Conservation (phyloP, 805 yeast species). For the Candida orba region DNA sequence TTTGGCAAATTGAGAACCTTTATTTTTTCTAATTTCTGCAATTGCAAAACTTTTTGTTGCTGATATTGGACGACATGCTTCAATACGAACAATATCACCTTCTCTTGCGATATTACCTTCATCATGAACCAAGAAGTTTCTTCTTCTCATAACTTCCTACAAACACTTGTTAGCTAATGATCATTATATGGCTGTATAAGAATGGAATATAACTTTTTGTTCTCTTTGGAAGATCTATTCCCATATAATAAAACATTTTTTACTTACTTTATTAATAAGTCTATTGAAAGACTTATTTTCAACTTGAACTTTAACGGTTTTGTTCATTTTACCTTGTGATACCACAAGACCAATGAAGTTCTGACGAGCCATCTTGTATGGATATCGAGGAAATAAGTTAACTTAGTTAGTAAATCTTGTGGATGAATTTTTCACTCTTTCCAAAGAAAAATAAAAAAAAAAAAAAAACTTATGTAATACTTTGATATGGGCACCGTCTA, state of each 20-base stretch:
- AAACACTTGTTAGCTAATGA: not conserved
- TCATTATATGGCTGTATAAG: not conserved
- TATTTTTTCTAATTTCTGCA: slow-evolving; percentile 81
- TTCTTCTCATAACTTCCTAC: slow-evolving; percentile 62
- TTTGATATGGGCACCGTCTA: too few relatives aligned
- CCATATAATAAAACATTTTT: not conserved
- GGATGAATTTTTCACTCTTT: not conserved
- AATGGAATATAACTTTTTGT: too few relatives aligned
- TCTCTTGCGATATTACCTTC: slow-evolving; percentile 87
- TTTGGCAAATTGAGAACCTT: slow-evolving; percentile 86
- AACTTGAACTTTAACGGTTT: slow-evolving; percentile 90
- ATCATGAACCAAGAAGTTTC: slow-evolving; percentile 87
- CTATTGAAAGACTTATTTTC: slow-evolving; percentile 68
- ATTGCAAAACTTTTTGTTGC: slow-evolving; percentile 80
- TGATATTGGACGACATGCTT: slow-evolving; percentile 79
- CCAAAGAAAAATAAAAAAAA: not conserved
- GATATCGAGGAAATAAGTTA: too few relatives aligned
- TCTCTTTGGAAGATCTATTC: too few relatives aligned
- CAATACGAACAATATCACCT: slow-evolving; percentile 93
- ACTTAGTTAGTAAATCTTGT: too few relatives aligned
- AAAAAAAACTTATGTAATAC: too few relatives aligned
- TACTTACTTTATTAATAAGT: slow-evolving; percentile 46
- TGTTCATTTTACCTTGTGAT: slow-evolving; percentile 93
- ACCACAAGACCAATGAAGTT: slow-evolving; percentile 88
- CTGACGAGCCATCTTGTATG: slow-evolving; percentile 67